Evolutionary conservation across 768 basidiomycete genomes (phyloP).

Genomic region (Russula foetens): DNA sequence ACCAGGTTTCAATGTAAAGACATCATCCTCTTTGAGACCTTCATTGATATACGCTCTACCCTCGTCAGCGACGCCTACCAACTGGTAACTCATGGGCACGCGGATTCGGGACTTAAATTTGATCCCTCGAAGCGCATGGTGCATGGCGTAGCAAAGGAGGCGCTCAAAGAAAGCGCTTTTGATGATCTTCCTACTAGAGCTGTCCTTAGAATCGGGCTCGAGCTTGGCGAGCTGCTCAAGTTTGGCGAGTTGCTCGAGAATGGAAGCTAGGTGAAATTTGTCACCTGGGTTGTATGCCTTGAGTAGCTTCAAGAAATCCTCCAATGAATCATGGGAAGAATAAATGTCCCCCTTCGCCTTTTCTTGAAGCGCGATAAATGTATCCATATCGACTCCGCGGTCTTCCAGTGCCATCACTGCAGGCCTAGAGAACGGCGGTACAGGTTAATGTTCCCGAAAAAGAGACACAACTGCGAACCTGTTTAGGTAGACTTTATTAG

Average conservation of each 20-base stretch:
- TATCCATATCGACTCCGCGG: constrained; percentile 49
- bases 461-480: constrained; percentile 34
- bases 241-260: constrained; percentile 42
- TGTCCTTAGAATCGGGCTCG: constrained; percentile 40
- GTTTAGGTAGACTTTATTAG: constrained; percentile 63
- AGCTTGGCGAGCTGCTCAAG: constrained; percentile 42
- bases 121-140: constrained; percentile 60
- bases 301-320: constrained; percentile 42
- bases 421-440: constrained; percentile 35
- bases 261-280: constrained; percentile 40
- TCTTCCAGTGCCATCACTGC: constrained; percentile 77
- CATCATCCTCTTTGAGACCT: not conserved
- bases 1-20: constrained; percentile 6
- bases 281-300: constrained; percentile 37
- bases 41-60: constrained; percentile 30
- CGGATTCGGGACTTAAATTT: constrained; percentile 71
- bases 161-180: constrained; percentile 50
- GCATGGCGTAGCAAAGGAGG: constrained; percentile 51
- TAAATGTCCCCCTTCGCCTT: constrained; percentile 45
- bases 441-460: not conserved
- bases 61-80: constrained; percentile 82
- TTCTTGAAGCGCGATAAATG: constrained; percentile 57
- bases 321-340: constrained; percentile 51
- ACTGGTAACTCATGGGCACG: constrained; percentile 54
- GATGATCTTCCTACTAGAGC: constrained; percentile 29